Evolutionary conservation across 2,329 filamentous ascomycete species (phyloP), one percentile per base, ranked within the genome.

Genomic region (Didymella pinodella): DNA sequence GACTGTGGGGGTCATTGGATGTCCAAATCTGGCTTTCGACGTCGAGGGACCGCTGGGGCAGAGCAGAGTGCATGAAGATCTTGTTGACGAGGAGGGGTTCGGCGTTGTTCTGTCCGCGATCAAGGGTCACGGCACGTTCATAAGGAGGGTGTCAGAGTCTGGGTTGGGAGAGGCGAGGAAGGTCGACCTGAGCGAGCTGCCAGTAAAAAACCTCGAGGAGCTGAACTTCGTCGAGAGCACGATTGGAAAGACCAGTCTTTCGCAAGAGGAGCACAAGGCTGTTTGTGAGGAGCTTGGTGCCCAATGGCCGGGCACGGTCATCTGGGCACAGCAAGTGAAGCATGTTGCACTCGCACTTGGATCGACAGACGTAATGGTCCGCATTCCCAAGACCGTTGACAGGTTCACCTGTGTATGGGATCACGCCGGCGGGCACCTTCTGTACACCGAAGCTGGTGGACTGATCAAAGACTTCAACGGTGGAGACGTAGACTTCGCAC

Each of bases 1-100:
- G 70, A 77, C 82, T 49, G 70, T 89, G 22, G 86, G 83, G n/a
- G 84, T 87, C 2, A 75, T 88, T 41, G 87, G 84, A 8, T 88
- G 85, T 70, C 87, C 87, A 10, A 89, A 89, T 64, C 75, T 88
- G n/a, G 78, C 80, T 8, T 75, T 81, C 10, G 69, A 77, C 36
- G 69, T 75, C 14, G 34, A 63, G 8, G 62, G 61, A 14, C 54
- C 59, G 7, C 54, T 70, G 3, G 59, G 64, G 11, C 47, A 63
- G 49, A 65, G 55, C 16, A 61, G 65, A 6, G 63, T 77, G 43
- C 66, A 72, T 47, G 75, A 77, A 60, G 73, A 82, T 25, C 63
- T 70, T 4, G 77, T 81, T n/a, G 81, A 83, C 61, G 66, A 69
- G 31, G 66, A 76, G 4, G 81, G 81, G 0, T 73, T 77, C 38